Percentiles rank a stretch among this genome's conserved stretches.
These are phyloP conservation scores for Apiospora aurea DNA, from an alignment of 2,329 filamentous ascomycete species.

Conservation along the genomic window DNA sequence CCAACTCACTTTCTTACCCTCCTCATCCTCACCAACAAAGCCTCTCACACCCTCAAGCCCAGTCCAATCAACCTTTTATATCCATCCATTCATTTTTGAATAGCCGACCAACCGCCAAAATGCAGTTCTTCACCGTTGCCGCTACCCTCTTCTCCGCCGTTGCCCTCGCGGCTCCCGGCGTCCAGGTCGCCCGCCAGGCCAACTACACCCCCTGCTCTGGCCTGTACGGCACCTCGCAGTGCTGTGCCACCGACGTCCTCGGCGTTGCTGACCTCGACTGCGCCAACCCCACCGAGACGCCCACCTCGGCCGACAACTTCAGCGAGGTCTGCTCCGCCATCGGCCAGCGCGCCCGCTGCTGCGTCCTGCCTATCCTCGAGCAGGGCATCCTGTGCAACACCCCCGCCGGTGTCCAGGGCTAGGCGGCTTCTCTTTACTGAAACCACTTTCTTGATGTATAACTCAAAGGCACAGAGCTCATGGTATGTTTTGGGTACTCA, in stretches of 20 bases:
- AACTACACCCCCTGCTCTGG: constrained; percentile 48
- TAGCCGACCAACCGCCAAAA: constrained; percentile 31
- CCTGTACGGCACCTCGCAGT: constrained; percentile 53
- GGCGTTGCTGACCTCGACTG: constrained; percentile 48
- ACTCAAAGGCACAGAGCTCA: not conserved
- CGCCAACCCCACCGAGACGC: constrained; percentile 47
- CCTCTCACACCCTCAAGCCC: constrained; percentile 17
- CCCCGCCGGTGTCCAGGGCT: constrained; percentile 32
- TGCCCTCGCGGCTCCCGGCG: constrained; percentile 40
- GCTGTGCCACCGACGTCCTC: constrained; percentile 66
- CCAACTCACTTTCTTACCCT: not conserved
- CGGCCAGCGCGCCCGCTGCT: constrained; percentile 56
- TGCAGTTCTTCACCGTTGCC: constrained; percentile 43
- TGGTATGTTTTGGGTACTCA: not conserved
- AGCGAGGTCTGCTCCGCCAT: constrained; percentile 46
- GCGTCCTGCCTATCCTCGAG: constrained; percentile 49
- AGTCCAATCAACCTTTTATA: not conserved
- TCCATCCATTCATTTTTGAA: constrained; percentile 8
- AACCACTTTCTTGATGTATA: not conserved
- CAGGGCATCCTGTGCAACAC: constrained; percentile 39
- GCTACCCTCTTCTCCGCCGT: constrained; percentile 37
- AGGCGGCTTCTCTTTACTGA: not conserved
- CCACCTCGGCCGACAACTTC: constrained; percentile 49
- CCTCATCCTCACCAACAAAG: constrained; percentile 13
- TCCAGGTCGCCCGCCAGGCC: constrained; percentile 45